Evolutionary conservation across 768 basidiomycete genomes (phyloP).

Genomic region (Suillus alpinus): DNA sequence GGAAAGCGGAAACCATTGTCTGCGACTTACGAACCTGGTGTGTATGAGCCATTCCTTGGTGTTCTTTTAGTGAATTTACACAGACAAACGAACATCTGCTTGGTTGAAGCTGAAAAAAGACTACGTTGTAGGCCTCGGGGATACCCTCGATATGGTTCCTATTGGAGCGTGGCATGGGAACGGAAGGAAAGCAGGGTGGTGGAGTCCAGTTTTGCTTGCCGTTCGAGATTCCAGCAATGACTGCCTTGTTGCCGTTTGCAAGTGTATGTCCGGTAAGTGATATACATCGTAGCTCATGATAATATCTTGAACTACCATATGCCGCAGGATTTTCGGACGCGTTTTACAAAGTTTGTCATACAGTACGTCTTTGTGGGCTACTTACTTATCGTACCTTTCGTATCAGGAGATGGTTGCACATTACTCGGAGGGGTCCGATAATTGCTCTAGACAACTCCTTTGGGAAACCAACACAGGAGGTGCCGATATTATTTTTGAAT

Average conservation of each 20-base stretch:
- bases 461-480: constrained; percentile 71
- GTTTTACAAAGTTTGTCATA: constrained; percentile 62
- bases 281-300: background rate
- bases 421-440: constrained; percentile 56
- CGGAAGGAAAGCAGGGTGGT: constrained; percentile 88
- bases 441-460: constrained; percentile 47
- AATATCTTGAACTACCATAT: constrained; percentile 4
- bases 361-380: constrained; percentile 3
- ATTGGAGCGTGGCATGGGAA: constrained; percentile 88
- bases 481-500: constrained; percentile 23
- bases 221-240: constrained; percentile 65
- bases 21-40: constrained; percentile 82
- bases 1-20: constrained; percentile 64
- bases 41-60: constrained; percentile 10
- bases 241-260: constrained; percentile 74
- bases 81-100: constrained; percentile 79
- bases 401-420: constrained; percentile 57
- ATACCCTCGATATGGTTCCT: constrained; percentile 70
- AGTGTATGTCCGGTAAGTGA: constrained; percentile 79
- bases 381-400: constrained; percentile 10
- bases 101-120: constrained; percentile 96
- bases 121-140: constrained; percentile 78
- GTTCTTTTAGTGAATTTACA: background rate
- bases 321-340: constrained; percentile 74
- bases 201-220: constrained; percentile 84